Conservation (phyloP, 2,329 filamentous ascomycete species). For the Aspergillus sp. region DNA sequence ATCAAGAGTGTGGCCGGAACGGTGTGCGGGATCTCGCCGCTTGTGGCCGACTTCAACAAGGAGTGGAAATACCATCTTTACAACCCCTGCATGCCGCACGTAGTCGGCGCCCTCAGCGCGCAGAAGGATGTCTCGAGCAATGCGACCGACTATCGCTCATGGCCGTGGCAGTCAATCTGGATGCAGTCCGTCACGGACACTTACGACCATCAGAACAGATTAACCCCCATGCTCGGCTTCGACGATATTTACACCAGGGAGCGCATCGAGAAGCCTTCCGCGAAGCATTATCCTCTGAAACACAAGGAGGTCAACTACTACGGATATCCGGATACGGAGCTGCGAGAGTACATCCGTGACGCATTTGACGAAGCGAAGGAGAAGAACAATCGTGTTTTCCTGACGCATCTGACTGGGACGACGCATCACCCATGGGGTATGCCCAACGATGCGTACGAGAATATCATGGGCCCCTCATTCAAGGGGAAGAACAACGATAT, state of each 20-base stretch:
- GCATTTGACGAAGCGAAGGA: constrained; percentile 32
- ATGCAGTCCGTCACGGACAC: constrained; percentile 35
- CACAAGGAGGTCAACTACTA: constrained; percentile 34
- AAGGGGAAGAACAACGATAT: constrained; percentile 13
- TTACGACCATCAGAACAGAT: constrained; percentile 31
- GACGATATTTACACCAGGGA: constrained; percentile 28
- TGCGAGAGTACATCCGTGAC: constrained; percentile 34
- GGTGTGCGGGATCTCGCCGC: constrained; percentile 45
- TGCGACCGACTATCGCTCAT: constrained; percentile 27
- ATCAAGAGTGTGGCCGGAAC: constrained; percentile 46
- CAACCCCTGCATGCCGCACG: constrained; percentile 47
- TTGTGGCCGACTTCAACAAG: constrained; percentile 46
- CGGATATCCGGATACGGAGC: constrained; percentile 32
- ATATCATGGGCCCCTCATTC: constrained; percentile 21
- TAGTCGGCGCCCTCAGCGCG: constrained; percentile 27
- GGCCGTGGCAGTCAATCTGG: constrained; percentile 35
- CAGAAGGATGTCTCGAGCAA: constrained; percentile 22
- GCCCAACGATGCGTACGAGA: constrained; percentile 26
- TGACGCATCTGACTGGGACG: constrained; percentile 35
- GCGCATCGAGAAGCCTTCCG: constrained; percentile 21
- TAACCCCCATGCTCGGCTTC: constrained; percentile 30
- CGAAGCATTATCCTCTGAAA: constrained; percentile 28
- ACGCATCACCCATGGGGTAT: constrained; percentile 36
- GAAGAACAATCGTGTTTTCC: constrained; percentile 32
- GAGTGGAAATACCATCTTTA: constrained; percentile 46